These are phyloP conservation scores for Prunus campanulata DNA, from an alignment of 306 rosid species.

Conservation along the genomic window DNA sequence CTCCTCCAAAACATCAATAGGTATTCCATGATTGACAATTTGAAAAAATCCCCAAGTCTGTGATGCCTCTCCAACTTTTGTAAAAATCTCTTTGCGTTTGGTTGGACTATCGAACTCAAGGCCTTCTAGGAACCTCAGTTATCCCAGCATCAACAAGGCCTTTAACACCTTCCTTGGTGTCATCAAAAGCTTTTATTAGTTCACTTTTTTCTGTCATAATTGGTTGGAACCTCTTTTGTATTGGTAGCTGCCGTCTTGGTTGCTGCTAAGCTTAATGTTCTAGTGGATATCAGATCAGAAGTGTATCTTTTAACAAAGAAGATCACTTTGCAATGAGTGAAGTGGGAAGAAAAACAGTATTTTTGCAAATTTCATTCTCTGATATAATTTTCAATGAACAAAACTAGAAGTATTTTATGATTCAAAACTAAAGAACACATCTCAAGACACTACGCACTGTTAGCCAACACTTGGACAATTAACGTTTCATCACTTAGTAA, in stretches of 20 bases:
- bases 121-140: constrained; percentile 39
- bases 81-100: constrained; percentile 20
- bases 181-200: constrained; percentile 29
- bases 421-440: too few species aligned
- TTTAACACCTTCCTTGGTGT: constrained; percentile 56
- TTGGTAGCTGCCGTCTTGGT: neutral
- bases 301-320: too few species aligned
- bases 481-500: too few species aligned
- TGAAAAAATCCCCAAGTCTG: constrained; percentile 48
- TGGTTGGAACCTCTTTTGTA: neutral
- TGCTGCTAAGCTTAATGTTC: too few species aligned
- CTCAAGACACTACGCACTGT: too few species aligned
- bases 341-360: too few species aligned
- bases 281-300: too few species aligned
- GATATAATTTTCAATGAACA: too few species aligned
- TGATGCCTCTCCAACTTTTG: constrained; percentile 25
- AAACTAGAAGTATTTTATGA: too few species aligned
- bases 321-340: too few species aligned
- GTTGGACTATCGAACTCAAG: neutral
- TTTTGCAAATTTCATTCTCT: too few species aligned
- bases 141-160: constrained; percentile 65
- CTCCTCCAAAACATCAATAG: constrained; percentile 33
- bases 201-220: constrained; percentile 28
- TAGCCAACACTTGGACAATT: too few species aligned
- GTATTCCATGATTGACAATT: constrained; percentile 41